A percentile compares a stretch with the other conserved stretches of the same genome.
These are phyloP conservation scores for Agastache rugosa DNA, from an alignment of 257 asterid genomes.

Conservation along the genomic window DNA sequence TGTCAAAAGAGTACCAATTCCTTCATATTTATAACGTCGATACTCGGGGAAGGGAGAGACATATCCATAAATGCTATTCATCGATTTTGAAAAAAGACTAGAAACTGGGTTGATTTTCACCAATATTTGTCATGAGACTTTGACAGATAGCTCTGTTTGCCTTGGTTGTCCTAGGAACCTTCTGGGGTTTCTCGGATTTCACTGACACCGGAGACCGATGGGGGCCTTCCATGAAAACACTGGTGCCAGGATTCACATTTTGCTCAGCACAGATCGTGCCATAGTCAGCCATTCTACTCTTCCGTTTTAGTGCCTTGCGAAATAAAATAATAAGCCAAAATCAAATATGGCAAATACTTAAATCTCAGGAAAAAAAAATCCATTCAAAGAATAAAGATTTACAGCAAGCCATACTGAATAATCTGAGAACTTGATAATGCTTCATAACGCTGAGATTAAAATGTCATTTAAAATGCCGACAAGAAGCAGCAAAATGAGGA, in stretches of 20 bases:
- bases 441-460: constrained; percentile 1
- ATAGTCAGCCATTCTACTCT: constrained; percentile 46
- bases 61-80: neutral
- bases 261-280: constrained; percentile 47
- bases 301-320: constrained; percentile 63
- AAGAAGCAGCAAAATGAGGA: neutral
- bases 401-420: neutral
- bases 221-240: constrained; percentile 38
- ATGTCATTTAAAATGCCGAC: neutral
- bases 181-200: constrained; percentile 68
- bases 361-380: neutral
- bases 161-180: constrained; percentile 64
- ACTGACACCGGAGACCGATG: constrained; percentile 59
- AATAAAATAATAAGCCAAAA: constrained; percentile 31
- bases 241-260: constrained; percentile 47
- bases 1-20: constrained; percentile 12
- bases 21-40: neutral
- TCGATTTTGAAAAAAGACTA: constrained; percentile 1
- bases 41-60: neutral
- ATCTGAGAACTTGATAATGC: neutral
- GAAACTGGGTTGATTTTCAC: constrained; percentile 49
- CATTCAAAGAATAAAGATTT: neutral
- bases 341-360: neutral
- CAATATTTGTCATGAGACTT: constrained; percentile 49
- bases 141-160: constrained; percentile 61